A percentile compares a stretch with the other conserved stretches of the same genome.
Evolutionary conservation across 2,329 filamentous ascomycete species (phyloP).

Genomic region (Ceratocystis lukuohia): DNA sequence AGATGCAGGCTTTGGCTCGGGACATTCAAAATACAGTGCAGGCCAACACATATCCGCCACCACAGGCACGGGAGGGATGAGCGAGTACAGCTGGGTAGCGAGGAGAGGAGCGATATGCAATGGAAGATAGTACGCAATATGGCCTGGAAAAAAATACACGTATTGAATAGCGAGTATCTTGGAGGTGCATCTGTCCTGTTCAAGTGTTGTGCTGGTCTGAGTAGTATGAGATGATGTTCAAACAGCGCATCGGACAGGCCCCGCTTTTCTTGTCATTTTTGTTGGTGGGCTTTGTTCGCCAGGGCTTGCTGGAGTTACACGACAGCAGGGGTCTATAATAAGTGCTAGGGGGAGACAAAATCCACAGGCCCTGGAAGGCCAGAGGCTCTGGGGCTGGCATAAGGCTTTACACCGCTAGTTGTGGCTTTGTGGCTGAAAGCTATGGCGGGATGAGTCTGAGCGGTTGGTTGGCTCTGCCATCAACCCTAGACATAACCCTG

Average conservation of each 20-base stretch:
- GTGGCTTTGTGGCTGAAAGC: neutral
- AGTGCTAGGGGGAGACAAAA: neutral
- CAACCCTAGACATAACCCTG: neutral
- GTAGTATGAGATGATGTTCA: neutral
- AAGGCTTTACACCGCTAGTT: slow-evolving; percentile 2
- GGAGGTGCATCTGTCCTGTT: neutral
- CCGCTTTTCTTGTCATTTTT: slow-evolving; percentile 5
- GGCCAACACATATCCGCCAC: neutral
- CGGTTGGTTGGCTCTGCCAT: neutral
- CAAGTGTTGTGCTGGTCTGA: neutral
- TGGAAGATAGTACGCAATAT: neutral
- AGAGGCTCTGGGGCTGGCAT: neutral
- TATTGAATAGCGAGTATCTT: neutral
- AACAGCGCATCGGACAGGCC: neutral
- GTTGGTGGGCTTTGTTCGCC: neutral
- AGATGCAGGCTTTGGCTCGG: neutral
- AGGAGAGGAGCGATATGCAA: neutral
- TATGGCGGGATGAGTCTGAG: neutral
- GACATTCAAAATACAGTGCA: neutral
- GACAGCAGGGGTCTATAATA: neutral
- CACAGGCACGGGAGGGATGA: neutral
- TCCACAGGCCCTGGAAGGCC: neutral
- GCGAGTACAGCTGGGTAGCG: no score
- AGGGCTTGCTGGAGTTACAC: slow-evolving; percentile 5
- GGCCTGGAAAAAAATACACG: neutral